A percentile compares a stretch with the other conserved stretches of the same genome.
Evolutionary conservation across 305 asterid genomes (phyloP).

Genomic region (Solanum hybrid): DNA sequence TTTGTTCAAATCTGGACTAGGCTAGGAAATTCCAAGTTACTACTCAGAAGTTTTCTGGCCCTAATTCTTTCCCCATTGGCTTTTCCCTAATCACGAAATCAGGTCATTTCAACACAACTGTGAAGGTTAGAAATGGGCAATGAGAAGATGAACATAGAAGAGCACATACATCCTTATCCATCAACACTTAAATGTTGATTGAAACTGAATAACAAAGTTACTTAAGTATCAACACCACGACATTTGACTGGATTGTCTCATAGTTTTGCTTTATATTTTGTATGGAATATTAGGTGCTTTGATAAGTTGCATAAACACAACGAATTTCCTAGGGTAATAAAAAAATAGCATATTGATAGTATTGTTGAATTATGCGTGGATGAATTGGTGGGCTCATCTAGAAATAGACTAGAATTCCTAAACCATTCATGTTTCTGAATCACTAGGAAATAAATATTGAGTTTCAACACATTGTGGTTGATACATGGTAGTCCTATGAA

Average conservation of each 20-base stretch:
- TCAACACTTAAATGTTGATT: neutral
- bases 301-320: neutral
- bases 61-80: too few species aligned
- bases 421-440: neutral
- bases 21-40: too few species aligned
- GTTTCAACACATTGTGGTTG: neutral
- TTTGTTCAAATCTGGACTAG: too few species aligned
- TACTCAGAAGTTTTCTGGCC: too few species aligned
- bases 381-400: neutral
- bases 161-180: neutral
- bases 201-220: neutral
- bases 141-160: neutral
- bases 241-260: neutral
- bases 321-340: neutral
- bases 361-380: neutral
- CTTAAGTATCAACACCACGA: neutral
- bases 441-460: neutral
- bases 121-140: neutral
- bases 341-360: neutral
- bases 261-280: neutral
- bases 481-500: neutral
- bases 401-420: neutral
- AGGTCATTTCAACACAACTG: neutral
- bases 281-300: neutral
- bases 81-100: too few species aligned